Evolutionary conservation across 768 basidiomycete species (phyloP).

Genomic region (Suillus lakei): DNA sequence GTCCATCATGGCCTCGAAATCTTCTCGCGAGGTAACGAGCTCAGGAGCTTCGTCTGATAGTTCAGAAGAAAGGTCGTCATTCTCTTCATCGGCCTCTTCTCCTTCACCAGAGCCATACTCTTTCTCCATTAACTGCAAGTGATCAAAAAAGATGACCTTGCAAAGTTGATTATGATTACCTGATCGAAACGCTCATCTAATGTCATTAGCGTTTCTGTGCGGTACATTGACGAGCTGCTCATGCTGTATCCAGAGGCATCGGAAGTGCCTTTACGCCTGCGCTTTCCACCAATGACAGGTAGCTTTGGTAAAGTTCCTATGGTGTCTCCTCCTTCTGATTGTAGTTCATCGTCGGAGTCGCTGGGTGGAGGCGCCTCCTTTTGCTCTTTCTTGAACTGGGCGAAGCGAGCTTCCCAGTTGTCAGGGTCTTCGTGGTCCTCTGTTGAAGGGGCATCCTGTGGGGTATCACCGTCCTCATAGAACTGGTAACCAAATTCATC

Average conservation of each 20-base stretch:
- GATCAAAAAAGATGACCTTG: constrained; percentile 1
- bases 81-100: constrained; percentile 44
- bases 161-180: constrained; percentile 46
- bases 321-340: constrained; percentile 81
- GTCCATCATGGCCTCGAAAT: constrained; percentile 90
- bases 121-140: constrained; percentile 69
- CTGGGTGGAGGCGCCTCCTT: constrained; percentile 24
- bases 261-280: constrained; percentile 72
- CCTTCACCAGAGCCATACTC: constrained; percentile 74
- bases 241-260: constrained; percentile 96
- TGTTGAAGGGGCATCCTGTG: constrained; percentile 28
- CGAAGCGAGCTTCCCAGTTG: constrained; percentile 84
- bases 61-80: constrained; percentile 43
- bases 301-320: constrained; percentile 75
- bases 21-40: constrained; percentile 80
- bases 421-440: constrained; percentile 40
- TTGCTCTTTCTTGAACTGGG: constrained; percentile 71
- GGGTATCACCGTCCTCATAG: constrained; percentile 46
- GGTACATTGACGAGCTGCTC: constrained; percentile 95
- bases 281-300: constrained; percentile 80
- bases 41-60: constrained; percentile 61
- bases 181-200: constrained; percentile 95
- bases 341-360: constrained; percentile 56
- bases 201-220: constrained; percentile 85
- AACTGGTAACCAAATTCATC: constrained; percentile 74